A percentile compares a stretch with the other conserved stretches of the same genome.
These are phyloP conservation scores for Hyaloscypha bicolor DNA, from an alignment of 495 filamentous ascomycete genomes.

Conservation along the genomic window DNA sequence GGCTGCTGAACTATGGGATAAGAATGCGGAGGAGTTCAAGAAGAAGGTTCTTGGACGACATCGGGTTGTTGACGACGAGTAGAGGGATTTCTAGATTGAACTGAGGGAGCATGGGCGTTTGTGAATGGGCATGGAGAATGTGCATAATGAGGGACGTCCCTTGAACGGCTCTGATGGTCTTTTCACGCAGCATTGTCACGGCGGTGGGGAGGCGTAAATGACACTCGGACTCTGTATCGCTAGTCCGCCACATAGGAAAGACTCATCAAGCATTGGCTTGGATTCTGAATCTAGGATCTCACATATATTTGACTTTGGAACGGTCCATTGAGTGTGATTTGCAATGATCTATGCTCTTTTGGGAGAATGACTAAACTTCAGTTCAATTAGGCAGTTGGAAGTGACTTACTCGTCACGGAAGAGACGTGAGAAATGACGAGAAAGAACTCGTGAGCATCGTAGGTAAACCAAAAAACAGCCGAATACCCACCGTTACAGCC, in stretches of 20 bases:
- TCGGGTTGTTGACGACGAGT: conserved; percentile 59
- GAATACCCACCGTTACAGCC: no score
- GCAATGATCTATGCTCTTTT: no score
- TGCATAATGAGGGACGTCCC: conserved; percentile 22
- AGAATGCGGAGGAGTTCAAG: conserved; percentile 85
- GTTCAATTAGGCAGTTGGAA: no score
- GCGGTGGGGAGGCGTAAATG: conserved; percentile 28
- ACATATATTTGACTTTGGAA: neutral
- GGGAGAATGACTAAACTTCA: no score
- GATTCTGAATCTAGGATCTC: conserved; percentile 11
- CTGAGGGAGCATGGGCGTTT: conserved; percentile 13
- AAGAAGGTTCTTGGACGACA: conserved; percentile 61
- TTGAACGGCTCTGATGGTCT: conserved; percentile 8
- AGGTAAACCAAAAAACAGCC: no score
- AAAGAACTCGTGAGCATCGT: no score
- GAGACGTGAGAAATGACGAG: no score
- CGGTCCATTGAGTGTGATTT: neutral
- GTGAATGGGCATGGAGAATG: conserved; percentile 9
- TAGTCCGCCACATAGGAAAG: conserved; percentile 12
- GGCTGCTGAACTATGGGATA: conserved; percentile 95
- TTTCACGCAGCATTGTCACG: conserved; percentile 28
- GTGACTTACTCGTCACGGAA: no score
- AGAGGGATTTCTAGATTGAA: conserved; percentile 8
- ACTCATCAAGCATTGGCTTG: conserved; percentile 8
- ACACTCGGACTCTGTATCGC: conserved; percentile 21